Conservation (phyloP, 148 eudicot genomes). For the Silene latifolia region DNA sequence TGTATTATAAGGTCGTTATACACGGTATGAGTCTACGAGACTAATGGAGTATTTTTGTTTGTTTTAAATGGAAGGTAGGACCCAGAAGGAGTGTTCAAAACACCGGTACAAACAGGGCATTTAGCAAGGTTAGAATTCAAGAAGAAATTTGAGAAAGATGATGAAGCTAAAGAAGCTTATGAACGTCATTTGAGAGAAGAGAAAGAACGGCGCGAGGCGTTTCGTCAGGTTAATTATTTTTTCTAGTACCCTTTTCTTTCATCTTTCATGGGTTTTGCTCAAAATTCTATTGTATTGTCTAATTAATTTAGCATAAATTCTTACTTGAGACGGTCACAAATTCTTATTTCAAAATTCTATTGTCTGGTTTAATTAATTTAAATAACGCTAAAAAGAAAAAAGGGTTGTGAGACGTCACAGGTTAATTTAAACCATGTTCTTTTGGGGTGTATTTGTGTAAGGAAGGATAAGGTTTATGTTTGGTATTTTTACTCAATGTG, state of each 20-base stretch:
- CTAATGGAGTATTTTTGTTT: neutral
- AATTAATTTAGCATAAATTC: no score
- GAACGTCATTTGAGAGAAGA: slow-evolving; percentile 68
- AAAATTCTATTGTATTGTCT: no score
- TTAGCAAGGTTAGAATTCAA: slow-evolving; percentile 59
- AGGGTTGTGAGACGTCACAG: no score
- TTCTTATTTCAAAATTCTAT: no score
- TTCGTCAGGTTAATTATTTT: slow-evolving; percentile 48
- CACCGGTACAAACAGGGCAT: slow-evolving; percentile 65
- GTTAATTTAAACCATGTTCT: no score
- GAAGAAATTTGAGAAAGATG: slow-evolving; percentile 58
- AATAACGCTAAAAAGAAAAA: no score
- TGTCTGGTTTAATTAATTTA: no score
- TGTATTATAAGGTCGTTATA: no score
- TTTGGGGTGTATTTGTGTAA: no score
- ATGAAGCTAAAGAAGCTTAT: slow-evolving; percentile 68
- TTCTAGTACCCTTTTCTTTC: neutral
- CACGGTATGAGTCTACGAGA: neutral
- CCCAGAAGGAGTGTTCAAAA: slow-evolving; percentile 72
- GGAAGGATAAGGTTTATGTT: no score
- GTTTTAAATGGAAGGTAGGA: slow-evolving; percentile 51
- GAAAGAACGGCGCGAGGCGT: slow-evolving; percentile 55
- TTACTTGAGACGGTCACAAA: no score
- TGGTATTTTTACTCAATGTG: no score
- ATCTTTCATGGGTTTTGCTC: neutral